Percentiles rank a stretch among this genome's conserved stretches.
Evolutionary conservation across 306 rosid species (phyloP).

Genomic region (Glycine tomentella): DNA sequence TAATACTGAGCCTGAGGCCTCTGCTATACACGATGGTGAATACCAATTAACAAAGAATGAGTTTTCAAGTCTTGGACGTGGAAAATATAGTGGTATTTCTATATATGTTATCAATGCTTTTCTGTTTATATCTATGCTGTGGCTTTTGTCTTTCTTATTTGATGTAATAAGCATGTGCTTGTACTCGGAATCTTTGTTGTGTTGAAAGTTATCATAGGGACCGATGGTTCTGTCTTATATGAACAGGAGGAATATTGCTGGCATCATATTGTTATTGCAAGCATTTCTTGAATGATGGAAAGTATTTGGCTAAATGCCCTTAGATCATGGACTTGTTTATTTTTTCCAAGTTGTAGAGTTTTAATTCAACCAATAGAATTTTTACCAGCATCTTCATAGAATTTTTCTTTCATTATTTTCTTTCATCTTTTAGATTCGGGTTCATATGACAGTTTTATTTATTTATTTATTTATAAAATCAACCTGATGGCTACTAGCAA

Average conservation of each 20-base stretch:
- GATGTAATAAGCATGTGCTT: slow-evolving; percentile 34
- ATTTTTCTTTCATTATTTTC: slow-evolving; percentile 16
- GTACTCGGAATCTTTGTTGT: slow-evolving; percentile 21
- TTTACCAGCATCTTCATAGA: background rate
- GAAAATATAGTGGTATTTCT: slow-evolving; percentile 84
- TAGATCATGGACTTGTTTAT: background rate
- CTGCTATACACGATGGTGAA: slow-evolving; percentile 73
- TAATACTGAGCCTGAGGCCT: slow-evolving; percentile 82
- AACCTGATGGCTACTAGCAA: background rate
- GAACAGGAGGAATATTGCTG: slow-evolving; percentile 46
- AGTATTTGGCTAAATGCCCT: slow-evolving; percentile 13
- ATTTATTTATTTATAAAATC: background rate
- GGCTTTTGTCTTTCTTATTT: slow-evolving; percentile 35
- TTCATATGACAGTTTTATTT: background rate
- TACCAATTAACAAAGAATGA: slow-evolving; percentile 84
- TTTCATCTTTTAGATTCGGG: slow-evolving; percentile 14
- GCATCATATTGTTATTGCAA: slow-evolving; percentile 41
- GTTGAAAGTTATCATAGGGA: slow-evolving; percentile 42
- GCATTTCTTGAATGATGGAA: slow-evolving; percentile 25
- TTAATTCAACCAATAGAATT: slow-evolving; percentile 13
- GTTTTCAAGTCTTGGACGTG: slow-evolving; percentile 78
- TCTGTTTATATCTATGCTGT: slow-evolving; percentile 28
- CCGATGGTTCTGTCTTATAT: slow-evolving; percentile 49
- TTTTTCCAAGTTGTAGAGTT: background rate
- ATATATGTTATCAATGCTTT: slow-evolving; percentile 35